Percentiles rank a stretch among this genome's conserved stretches.
Evolutionary conservation across 164 flowering plant genomes (phyloP).

Genomic region (Nelumbo lutea): DNA sequence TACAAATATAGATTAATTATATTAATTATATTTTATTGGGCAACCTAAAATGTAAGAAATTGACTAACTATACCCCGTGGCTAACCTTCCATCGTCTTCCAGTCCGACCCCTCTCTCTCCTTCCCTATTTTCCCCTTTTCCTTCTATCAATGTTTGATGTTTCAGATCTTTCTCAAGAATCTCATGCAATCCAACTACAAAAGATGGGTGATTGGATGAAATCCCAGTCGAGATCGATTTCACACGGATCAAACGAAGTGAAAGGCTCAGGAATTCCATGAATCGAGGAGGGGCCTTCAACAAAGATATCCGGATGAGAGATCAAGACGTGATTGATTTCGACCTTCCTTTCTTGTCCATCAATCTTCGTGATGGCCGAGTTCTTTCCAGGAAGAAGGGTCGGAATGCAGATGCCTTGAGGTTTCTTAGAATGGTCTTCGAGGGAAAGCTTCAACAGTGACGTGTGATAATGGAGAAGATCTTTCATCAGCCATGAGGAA

Average conservation of each 20-base stretch:
- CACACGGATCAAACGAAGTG: constrained; percentile 18
- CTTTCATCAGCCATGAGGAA: constrained; percentile 25
- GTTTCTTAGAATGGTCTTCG: constrained; percentile 30
- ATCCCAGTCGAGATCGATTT: constrained; percentile 9
- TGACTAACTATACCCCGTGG: too few species aligned
- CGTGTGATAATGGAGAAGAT: constrained; percentile 50
- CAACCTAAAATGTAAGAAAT: too few species aligned
- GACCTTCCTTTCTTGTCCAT: constrained; percentile 14
- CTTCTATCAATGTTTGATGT: too few species aligned
- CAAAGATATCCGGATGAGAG: constrained; percentile 52
- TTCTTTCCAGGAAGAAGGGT: constrained; percentile 34
- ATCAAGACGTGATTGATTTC: constrained; percentile 52
- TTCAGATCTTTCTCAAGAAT: too few species aligned
- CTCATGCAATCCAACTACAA: too few species aligned
- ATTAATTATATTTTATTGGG: too few species aligned
- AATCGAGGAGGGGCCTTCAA: constrained; percentile 29
- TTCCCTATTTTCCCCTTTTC: too few species aligned
- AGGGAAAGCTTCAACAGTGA: constrained; percentile 33
- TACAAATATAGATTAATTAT: too few species aligned
- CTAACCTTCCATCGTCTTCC: too few species aligned
- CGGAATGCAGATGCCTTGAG: constrained; percentile 32
- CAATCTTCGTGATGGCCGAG: constrained; percentile 29
- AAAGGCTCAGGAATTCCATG: constrained; percentile 62
- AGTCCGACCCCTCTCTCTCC: too few species aligned
- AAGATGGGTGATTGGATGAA: constrained; percentile 19